Percentiles rank a stretch among this genome's conserved stretches.
Evolutionary conservation across 495 filamentous ascomycete genomes (phyloP).

Genomic region (Hypoxylon rickii): DNA sequence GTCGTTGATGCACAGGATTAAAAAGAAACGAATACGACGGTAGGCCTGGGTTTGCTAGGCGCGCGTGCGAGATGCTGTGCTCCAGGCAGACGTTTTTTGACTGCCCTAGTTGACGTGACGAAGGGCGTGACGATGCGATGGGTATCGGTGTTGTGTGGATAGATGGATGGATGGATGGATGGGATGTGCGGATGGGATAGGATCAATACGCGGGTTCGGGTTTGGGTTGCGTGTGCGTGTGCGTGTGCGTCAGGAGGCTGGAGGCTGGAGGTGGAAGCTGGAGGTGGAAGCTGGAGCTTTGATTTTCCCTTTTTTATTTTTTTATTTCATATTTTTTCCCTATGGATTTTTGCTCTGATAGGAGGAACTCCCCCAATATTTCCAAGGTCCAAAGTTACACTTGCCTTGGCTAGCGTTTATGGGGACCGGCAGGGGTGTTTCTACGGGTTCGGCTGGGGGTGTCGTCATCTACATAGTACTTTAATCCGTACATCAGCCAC

Average conservation of each 20-base stretch:
- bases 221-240: constrained; percentile 7
- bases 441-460: background rate
- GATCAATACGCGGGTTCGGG: no score
- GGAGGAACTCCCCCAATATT: no score
- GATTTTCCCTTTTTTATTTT: background rate
- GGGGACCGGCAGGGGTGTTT: background rate
- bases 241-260: no score
- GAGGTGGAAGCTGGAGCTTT: constrained; percentile 2
- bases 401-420: background rate
- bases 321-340: background rate
- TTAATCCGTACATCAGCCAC: no score
- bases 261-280: no score
- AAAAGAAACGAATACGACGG: background rate
- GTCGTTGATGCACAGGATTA: background rate
- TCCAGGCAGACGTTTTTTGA: constrained; percentile 25
- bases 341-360: background rate
- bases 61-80: background rate
- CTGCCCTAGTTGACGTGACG: background rate
- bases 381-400: background rate
- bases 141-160: no score
- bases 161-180: no score
- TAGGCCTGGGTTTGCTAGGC: background rate
- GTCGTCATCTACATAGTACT: background rate
- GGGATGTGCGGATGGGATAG: no score
- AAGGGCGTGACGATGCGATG: no score